These are phyloP conservation scores for Phaeomoniella chlamydospora DNA, from an alignment of 2,329 filamentous ascomycete species.

Conservation along the genomic window DNA sequence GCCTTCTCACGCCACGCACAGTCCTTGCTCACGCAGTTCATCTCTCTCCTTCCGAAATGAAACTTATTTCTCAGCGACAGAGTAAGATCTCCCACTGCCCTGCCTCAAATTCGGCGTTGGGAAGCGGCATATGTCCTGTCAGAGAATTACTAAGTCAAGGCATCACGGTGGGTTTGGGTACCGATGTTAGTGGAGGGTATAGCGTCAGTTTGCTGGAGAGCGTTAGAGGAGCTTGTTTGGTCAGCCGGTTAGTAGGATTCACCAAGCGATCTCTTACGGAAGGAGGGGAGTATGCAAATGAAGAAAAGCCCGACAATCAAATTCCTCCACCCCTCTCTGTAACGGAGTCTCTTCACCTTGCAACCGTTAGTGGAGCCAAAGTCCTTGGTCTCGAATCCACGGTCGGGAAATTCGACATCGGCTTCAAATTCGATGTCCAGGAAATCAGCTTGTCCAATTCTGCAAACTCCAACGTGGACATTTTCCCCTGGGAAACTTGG, in stretches of 20 bases:
- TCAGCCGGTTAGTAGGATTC: slow-evolving; percentile 57
- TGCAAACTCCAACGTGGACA: slow-evolving; percentile 51
- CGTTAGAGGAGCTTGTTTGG: slow-evolving; percentile 66
- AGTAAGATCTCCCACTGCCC: slow-evolving; percentile 75
- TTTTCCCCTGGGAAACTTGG: slow-evolving; percentile 90
- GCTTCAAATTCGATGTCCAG: slow-evolving; percentile 86
- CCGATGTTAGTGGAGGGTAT: slow-evolving; percentile 83
- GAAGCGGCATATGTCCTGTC: slow-evolving; percentile 64
- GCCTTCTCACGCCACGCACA: slow-evolving; percentile 56
- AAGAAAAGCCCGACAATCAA: too few relatives aligned
- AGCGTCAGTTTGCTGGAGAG: slow-evolving; percentile 68
- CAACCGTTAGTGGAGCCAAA: slow-evolving; percentile 71
- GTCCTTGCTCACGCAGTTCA: slow-evolving; percentile 81
- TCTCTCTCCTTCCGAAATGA: slow-evolving; percentile 51
- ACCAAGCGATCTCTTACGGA: slow-evolving; percentile 3
- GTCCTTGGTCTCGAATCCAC: slow-evolving; percentile 59
- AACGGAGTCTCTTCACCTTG: slow-evolving; percentile 75
- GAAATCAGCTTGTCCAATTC: slow-evolving; percentile 51
- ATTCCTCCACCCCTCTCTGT: slow-evolving; percentile 36
- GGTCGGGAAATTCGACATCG: slow-evolving; percentile 71
- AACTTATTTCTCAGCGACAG: slow-evolving; percentile 44
- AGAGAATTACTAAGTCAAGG: slow-evolving; percentile 59
- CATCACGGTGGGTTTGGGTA: slow-evolving; percentile 71
- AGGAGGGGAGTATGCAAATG: too few relatives aligned
- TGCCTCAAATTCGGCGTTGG: slow-evolving; percentile 69